phyloP scores from a whole-genome alignment of 192 early-diverging fungal genomes.

The Spizellomyces sp. region DNA sequence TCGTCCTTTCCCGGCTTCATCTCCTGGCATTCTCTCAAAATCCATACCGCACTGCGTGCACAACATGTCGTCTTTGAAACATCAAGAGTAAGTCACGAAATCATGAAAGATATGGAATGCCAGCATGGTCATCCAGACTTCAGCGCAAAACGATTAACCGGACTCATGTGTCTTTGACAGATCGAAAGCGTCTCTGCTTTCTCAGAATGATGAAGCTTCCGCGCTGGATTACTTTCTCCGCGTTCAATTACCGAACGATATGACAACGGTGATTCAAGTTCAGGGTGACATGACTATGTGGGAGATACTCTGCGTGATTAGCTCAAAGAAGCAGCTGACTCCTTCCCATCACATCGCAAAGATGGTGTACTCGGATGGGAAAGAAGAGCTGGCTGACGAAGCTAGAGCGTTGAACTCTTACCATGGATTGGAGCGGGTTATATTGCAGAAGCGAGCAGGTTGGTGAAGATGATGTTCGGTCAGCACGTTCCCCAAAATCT shows the following conservation, averaged over 20 bases:
- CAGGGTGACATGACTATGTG: constrained; percentile 46
- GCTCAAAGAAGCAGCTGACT: constrained; percentile 43
- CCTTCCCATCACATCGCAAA: constrained; percentile 42
- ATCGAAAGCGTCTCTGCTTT: constrained; percentile 2
- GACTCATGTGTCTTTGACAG: constrained; percentile 1
- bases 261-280: constrained; percentile 48
- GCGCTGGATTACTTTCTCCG: constrained; percentile 26
- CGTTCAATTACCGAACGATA: constrained; percentile 46
- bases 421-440: constrained; percentile 24
- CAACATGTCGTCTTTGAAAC: no score
- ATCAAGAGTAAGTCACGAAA: no score
- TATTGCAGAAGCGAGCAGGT: constrained; percentile 33
- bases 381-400: constrained; percentile 30
- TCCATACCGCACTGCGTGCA: no score
- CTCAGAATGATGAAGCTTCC: not conserved
- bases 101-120: no score
- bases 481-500: no score
- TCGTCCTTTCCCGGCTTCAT: no score
- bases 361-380: constrained; percentile 35
- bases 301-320: constrained; percentile 45
- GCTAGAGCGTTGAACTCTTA: constrained; percentile 22
- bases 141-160: no score
- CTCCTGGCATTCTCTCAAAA: no score
- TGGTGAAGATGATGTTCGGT: no score
- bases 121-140: no score